Conservation (phyloP, 2,329 filamentous ascomycete species). For the Penicillium sp. region DNA sequence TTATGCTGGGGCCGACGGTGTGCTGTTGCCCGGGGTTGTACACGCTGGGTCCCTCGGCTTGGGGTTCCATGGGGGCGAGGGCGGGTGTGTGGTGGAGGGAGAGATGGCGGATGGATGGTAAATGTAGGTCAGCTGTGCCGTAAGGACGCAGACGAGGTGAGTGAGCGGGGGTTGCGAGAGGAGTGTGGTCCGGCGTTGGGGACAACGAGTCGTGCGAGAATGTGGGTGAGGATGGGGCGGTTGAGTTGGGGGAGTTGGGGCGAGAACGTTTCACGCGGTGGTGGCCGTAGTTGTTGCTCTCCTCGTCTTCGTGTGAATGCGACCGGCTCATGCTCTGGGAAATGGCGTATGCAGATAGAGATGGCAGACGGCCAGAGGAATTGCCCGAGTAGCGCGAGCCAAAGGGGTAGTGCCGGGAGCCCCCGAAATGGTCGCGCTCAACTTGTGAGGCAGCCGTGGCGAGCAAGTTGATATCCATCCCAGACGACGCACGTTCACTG, state of each 20-base stretch:
- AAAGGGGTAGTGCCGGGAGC: slow-evolving; percentile 46
- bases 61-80: slow-evolving; percentile 67
- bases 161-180: slow-evolving; percentile 92
- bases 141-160: slow-evolving; percentile 85
- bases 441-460: slow-evolving; percentile 66
- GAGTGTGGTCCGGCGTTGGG: slow-evolving; percentile 95
- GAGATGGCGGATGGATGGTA: slow-evolving; percentile 78
- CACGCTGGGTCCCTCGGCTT: slow-evolving; percentile 56
- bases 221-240: slow-evolving; percentile 89
- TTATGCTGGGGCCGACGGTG: slow-evolving; percentile 74
- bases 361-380: slow-evolving; percentile 62
- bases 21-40: slow-evolving; percentile 55
- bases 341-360: slow-evolving; percentile 70
- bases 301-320: slow-evolving; percentile 71
- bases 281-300: slow-evolving; percentile 58
- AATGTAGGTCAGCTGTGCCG: slow-evolving; percentile 66
- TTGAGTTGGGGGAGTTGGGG: slow-evolving; percentile 91
- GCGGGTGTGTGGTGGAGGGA: slow-evolving; percentile 64
- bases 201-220: slow-evolving; percentile 95
- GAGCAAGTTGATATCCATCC: slow-evolving; percentile 63
- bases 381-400: slow-evolving; percentile 42
- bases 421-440: slow-evolving; percentile 53
- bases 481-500: slow-evolving; percentile 38
- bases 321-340: slow-evolving; percentile 84
- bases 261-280: slow-evolving; percentile 80